These are phyloP conservation scores for Leccinum boreale DNA, from an alignment of 768 basidiomycete genomes.

Conservation along the genomic window DNA sequence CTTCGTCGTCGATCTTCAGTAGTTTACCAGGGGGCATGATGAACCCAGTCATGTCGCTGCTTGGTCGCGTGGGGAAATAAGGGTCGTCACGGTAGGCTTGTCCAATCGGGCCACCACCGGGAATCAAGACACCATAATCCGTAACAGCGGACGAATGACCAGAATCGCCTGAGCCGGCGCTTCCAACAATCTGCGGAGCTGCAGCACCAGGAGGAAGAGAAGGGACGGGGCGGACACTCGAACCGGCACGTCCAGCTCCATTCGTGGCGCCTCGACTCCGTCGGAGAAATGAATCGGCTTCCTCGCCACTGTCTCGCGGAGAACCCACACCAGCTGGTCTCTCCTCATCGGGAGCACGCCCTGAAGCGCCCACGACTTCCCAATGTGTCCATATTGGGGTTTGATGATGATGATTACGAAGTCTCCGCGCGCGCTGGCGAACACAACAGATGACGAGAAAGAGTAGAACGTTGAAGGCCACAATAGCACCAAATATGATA, in stretches of 20 bases:
- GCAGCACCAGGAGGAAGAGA: constrained; percentile 33
- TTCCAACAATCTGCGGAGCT: constrained; percentile 37
- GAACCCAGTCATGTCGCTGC: constrained; percentile 31
- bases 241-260: constrained; percentile 12
- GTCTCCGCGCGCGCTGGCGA: constrained; percentile 26
- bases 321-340: constrained; percentile 59
- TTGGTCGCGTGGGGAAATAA: constrained; percentile 24
- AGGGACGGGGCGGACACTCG: constrained; percentile 20
- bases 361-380: constrained; percentile 37
- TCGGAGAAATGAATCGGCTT: constrained; percentile 61
- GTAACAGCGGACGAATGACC: constrained; percentile 40
- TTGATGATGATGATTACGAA: constrained; percentile 16
- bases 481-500: constrained; percentile 47
- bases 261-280: constrained; percentile 26
- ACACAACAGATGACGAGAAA: constrained; percentile 38
- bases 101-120: constrained; percentile 31
- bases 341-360: constrained; percentile 25
- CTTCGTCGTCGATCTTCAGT: constrained; percentile 34
- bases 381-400: constrained; percentile 42
- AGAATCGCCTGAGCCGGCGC: constrained; percentile 36
- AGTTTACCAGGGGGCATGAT: constrained; percentile 38
- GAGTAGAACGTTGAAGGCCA: constrained; percentile 57
- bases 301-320: constrained; percentile 67
- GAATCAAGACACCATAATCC: constrained; percentile 33
- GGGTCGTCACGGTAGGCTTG: constrained; percentile 28